Percentiles rank a stretch among this genome's conserved stretches.
These are phyloP conservation scores for Protomyces gravidus DNA, from an alignment of 1,139 yeast genomes.

Conservation along the genomic window DNA sequence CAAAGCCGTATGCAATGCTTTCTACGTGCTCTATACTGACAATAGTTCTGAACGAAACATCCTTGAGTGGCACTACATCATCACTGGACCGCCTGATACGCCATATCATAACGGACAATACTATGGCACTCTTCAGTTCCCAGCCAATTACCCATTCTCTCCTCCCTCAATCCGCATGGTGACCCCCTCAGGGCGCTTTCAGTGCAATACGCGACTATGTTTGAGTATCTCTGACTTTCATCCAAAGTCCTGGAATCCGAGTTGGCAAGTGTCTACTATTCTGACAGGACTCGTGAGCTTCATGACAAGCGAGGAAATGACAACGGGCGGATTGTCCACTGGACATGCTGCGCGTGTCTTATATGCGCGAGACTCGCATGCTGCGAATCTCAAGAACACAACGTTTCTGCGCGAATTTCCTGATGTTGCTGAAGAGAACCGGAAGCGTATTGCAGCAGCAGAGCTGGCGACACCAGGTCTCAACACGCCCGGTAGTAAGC, in stretches of 20 bases:
- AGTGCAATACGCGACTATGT: slow-evolving; percentile 73
- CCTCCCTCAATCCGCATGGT: slow-evolving; percentile 89
- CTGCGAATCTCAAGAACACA: slow-evolving; percentile 59
- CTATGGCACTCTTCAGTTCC: slow-evolving; percentile 80
- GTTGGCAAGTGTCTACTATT: slow-evolving; percentile 87
- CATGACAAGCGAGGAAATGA: slow-evolving; percentile 62
- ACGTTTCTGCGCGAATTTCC: slow-evolving; percentile 64
- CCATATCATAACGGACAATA: slow-evolving; percentile 85
- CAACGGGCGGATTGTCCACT: slow-evolving; percentile 54
- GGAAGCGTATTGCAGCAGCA: slow-evolving; percentile 30
- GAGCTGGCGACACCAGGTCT: background rate
- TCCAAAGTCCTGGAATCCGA: slow-evolving; percentile 92
- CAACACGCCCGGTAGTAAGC: background rate
- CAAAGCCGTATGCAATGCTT: slow-evolving; percentile 5
- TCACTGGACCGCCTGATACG: slow-evolving; percentile 81
- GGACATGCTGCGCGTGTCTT: slow-evolving; percentile 47
- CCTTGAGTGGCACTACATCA: slow-evolving; percentile 67
- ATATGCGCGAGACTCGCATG: slow-evolving; percentile 54
- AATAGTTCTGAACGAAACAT: slow-evolving; percentile 55
- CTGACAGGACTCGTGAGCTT: slow-evolving; percentile 79
- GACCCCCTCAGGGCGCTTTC: slow-evolving; percentile 81
- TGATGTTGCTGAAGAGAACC: slow-evolving; percentile 55
- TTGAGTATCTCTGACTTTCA: slow-evolving; percentile 87
- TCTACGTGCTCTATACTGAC: background rate
- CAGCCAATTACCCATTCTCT: slow-evolving; percentile 81